Base-by-base conservation (phyloP, 768 basidiomycete species). In the Tricholoma bakamatsutake region DNA sequence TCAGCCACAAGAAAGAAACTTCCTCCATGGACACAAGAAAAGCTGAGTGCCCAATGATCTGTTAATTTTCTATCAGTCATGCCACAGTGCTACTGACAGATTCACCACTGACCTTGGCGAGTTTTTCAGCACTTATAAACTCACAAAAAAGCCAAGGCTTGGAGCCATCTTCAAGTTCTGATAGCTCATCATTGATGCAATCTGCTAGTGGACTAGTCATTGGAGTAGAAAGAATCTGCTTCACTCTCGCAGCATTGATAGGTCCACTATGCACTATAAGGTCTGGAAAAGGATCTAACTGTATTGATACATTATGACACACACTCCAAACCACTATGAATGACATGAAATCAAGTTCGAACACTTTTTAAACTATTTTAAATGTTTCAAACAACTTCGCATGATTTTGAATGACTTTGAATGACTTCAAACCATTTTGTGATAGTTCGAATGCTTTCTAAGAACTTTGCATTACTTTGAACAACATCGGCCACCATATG, bases 11-110 rank as follows among this genome's bases (percentile, higher is more conserved):
- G 66, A 39, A 67, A 69, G 54, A 89, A 83, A 2, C 68, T 62
- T 18, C 79, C 83, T 86, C 79, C 33, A 76, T 78, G 47, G 73
- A 75, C 13, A 75, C 73, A 30, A 87, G 66, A 57, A 80, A 80
- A 1, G 67, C 53, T 4, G 84, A 82, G 45, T 73, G 68, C 4
- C 85, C 87, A 40, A 82, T 74, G 55, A 77, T 73, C 85, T 88
- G 48, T 51, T 47, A 50, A 57, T 46, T 40, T 34, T 28, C 18
- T 12, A 61, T 54, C 61, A 43, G 30, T 18, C 52, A 58, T 52
- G 46, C 31, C 15, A 55, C 51, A 39, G 17, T 50, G 53, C 39
- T 53, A 54, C 7, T 7, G 15, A 55, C 8, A 28, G 62, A 18
- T 8, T 33, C 49, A 50, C 35, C 33, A 57, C 71, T 17, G 55